phyloP scores from a whole-genome alignment of 73 alveolate species.

The Tetrahymena malaccensis region DNA sequence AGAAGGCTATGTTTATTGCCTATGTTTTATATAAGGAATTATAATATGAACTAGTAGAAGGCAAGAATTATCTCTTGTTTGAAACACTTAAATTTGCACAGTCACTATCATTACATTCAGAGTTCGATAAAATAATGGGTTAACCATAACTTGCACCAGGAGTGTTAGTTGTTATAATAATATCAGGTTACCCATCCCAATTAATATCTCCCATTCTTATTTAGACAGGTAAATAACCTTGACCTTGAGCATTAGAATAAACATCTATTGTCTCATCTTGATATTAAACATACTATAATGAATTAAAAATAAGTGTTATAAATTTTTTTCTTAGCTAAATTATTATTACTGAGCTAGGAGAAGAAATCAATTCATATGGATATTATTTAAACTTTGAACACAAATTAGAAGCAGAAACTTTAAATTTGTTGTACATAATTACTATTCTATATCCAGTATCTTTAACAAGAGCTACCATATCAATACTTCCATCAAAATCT shows the following conservation, averaged over 20 bases:
- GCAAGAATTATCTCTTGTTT: background rate
- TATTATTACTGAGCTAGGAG: background rate
- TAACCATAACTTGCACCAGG: background rate
- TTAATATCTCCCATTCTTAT: background rate
- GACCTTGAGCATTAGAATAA: background rate
- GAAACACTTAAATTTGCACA: background rate
- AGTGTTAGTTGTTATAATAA: background rate
- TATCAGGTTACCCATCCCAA: background rate
- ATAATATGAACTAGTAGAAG: background rate
- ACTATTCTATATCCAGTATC: background rate
- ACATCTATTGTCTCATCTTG: background rate
- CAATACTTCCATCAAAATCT: background rate
- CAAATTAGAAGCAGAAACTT: background rate
- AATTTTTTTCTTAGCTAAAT: background rate
- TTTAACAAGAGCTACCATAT: background rate
- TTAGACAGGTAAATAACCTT: background rate
- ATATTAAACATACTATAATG: background rate
- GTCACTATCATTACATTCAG: background rate
- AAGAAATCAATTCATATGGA: background rate
- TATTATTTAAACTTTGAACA: background rate
- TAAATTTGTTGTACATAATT: background rate
- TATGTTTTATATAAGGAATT: background rate
- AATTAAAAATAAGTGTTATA: background rate
- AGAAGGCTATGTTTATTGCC: constrained; percentile 21
- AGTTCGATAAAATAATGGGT: background rate